Evolutionary conservation across 2,329 filamentous ascomycete genomes (phyloP), one percentile per base, ranked within the genome.

Genomic region (Neopestalotiopsis clavispora): DNA sequence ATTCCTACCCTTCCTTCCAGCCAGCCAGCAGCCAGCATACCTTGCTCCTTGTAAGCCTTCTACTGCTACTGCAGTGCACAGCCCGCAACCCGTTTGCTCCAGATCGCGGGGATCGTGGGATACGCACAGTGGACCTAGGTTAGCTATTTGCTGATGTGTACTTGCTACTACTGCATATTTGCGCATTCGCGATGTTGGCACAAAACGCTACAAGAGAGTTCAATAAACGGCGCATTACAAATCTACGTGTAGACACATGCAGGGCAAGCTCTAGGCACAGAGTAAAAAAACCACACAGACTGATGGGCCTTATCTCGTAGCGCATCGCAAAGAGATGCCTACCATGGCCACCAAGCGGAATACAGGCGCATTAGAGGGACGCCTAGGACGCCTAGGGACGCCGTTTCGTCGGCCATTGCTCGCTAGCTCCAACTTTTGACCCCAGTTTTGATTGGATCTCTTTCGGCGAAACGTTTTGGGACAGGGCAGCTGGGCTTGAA

Each of bases 381-480:
- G 45, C 42, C 42, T 49, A 49, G 42, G 14, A 34, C 23, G 23
- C n/a, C 30, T 30, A 34, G 59, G 28, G 28, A 62, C 59, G 59
- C 59, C 38, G 61, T 32, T 64, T 30, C 38, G 14, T 14, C n/a
- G 20, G 40, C 61, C 20, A 52, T 49, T 4, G 61, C 45, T 23
- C 34, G 61, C 34, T 49, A 64, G 59, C 59, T 49, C 61, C 59
- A 49, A 28, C 57, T 23, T 10, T 40, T 38, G 34, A 64, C 61
- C 42, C 61, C 61, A 40, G 20, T 64, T 52, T 64, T 64, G 61
- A 64, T 64, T 64, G 61, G 61, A 64, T 14, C 61, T 52, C 42
- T 64, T 28, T 64, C 61, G 61, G 61, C 61, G 61, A 64, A 49
- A 30, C 61, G 61, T 28, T 64, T 64, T 49, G 13, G 61, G 61